A percentile compares a stretch with the other conserved stretches of the same genome.
These are phyloP conservation scores for Arthroderma sp. DNA, from an alignment of 2,329 filamentous ascomycete genomes.

Conservation along the genomic window DNA sequence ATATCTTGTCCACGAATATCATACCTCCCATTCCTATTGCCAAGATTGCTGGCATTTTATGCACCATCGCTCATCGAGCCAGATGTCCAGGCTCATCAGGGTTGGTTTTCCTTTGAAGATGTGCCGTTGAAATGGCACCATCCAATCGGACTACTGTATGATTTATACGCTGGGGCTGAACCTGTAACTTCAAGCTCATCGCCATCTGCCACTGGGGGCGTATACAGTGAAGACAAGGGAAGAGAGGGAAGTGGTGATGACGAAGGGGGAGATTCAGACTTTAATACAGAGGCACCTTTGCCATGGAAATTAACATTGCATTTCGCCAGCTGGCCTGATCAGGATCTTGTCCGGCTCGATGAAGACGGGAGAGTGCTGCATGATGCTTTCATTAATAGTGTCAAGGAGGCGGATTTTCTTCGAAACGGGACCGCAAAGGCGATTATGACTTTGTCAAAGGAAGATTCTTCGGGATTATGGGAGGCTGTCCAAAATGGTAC, in stretches of 20 bases:
- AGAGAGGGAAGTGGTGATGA: slow-evolving; percentile 13
- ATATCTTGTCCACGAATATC: slow-evolving; percentile 52
- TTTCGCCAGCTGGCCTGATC: slow-evolving; percentile 44
- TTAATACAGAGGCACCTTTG: slow-evolving; percentile 17
- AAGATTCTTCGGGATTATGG: slow-evolving; percentile 74
- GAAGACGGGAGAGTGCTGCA: slow-evolving; percentile 42
- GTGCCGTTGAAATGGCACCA: slow-evolving; percentile 62
- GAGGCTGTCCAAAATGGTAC: slow-evolving; percentile 59
- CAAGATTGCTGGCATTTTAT: slow-evolving; percentile 52
- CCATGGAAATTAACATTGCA: slow-evolving; percentile 54
- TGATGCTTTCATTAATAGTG: slow-evolving; percentile 55
- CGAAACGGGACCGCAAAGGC: slow-evolving; percentile 78
- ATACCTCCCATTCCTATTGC: slow-evolving; percentile 54
- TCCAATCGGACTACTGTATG: slow-evolving; percentile 54
- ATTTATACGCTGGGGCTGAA: slow-evolving; percentile 50
- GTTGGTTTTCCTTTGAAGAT: slow-evolving; percentile 54
- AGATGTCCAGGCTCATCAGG: slow-evolving; percentile 36
- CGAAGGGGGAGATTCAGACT: slow-evolving; percentile 9
- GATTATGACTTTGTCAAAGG: slow-evolving; percentile 78
- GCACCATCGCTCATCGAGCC: slow-evolving; percentile 44
- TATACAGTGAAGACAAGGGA: slow-evolving; percentile 4
- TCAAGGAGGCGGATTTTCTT: slow-evolving; percentile 75
- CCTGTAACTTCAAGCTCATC: slow-evolving; percentile 22
- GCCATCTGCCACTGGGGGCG: not conserved
- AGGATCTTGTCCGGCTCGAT: slow-evolving; percentile 47